phyloP scores from a whole-genome alignment of 768 basidiomycete genomes.

The Mycena leptocephala region DNA sequence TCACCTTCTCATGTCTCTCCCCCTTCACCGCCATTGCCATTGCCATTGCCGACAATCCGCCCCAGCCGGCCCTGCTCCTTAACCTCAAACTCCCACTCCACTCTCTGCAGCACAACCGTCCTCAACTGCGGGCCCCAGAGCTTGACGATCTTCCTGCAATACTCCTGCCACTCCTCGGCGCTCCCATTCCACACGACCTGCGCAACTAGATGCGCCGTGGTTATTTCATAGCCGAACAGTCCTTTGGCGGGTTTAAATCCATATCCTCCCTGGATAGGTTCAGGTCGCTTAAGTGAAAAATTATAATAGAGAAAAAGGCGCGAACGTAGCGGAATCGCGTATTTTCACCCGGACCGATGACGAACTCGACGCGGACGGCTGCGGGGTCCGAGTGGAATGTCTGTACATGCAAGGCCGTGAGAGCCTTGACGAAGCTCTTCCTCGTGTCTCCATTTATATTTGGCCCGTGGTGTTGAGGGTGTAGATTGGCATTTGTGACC shows the following conservation, averaged over 20 bases:
- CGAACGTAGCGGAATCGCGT: constrained; percentile 8
- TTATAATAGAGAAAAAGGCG: not conserved
- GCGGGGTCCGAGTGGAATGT: constrained; percentile 18
- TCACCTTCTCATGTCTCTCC: constrained; percentile 9
- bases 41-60: not conserved
- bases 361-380: constrained; percentile 17
- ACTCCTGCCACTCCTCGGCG: constrained; percentile 9
- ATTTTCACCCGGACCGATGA: not conserved
- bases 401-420: constrained; percentile 9
- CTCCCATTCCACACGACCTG: constrained; percentile 15
- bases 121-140: constrained; percentile 13
- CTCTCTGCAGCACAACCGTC: constrained; percentile 16
- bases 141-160: constrained; percentile 14
- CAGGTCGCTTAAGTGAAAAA: not conserved
- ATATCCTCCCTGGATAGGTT: constrained; percentile 5
- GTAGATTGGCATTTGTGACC: constrained; percentile 11
- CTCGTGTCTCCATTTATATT: not conserved
- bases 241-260: constrained; percentile 4
- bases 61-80: not conserved
- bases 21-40: not conserved
- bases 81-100: constrained; percentile 18
- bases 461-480: not conserved
- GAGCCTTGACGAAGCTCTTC: constrained; percentile 11
- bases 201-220: constrained; percentile 16
- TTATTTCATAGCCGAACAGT: not conserved